Percentiles rank a stretch among this genome's conserved stretches.
Evolutionary conservation across 2,329 filamentous ascomycete species (phyloP).

Genomic region (Colletotrichum filicis): DNA sequence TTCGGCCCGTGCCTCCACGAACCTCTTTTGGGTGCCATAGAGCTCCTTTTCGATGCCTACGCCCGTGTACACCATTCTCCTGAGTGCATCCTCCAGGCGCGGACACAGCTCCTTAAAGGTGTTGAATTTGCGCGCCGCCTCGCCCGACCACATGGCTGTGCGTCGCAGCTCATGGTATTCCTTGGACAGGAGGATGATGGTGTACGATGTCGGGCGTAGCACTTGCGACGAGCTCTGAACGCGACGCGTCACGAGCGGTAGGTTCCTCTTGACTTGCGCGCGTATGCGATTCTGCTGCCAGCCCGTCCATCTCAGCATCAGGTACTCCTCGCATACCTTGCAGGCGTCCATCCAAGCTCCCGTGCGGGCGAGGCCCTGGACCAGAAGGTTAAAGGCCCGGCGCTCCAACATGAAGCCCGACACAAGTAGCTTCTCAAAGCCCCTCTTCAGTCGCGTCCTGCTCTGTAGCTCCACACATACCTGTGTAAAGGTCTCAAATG

Average conservation of each 20-base stretch:
- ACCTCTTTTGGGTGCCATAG: constrained; percentile 19
- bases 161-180: constrained; percentile 62
- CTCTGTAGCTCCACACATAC: constrained; percentile 54
- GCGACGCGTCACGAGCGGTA: constrained; percentile 52
- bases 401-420: constrained; percentile 81
- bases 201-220: constrained; percentile 54
- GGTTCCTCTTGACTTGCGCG: constrained; percentile 39
- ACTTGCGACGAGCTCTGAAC: constrained; percentile 48
- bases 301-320: constrained; percentile 83
- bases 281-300: constrained; percentile 61
- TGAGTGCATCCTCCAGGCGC: constrained; percentile 53
- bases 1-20: no score
- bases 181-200: constrained; percentile 60
- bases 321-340: constrained; percentile 75
- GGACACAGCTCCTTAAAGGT: constrained; percentile 53
- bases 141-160: constrained; percentile 59
- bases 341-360: constrained; percentile 76
- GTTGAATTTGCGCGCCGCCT: constrained; percentile 52
- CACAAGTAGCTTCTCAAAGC: constrained; percentile 65
- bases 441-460: constrained; percentile 56
- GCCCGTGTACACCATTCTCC: constrained; percentile 29
- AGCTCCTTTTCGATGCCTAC: constrained; percentile 39
- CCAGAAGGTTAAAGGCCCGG: constrained; percentile 83
- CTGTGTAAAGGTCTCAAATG: constrained; percentile 62
- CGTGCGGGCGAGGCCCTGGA: constrained; percentile 73